These are phyloP conservation scores for Spergularia marina DNA, from an alignment of 148 eudicot species.

Conservation along the genomic window DNA sequence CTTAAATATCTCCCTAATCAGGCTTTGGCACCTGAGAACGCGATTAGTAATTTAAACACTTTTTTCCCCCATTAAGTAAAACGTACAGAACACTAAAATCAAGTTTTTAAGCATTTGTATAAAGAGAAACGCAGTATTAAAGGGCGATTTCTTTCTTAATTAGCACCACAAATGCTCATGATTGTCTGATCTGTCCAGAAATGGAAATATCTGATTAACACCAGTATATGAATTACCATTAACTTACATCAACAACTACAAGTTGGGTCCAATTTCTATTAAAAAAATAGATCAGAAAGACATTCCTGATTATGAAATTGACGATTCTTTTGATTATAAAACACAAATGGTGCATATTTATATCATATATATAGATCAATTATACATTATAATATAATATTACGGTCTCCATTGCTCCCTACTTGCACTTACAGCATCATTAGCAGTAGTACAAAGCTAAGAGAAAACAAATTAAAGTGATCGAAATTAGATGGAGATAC, in stretches of 20 bases:
- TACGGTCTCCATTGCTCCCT: too few species aligned
- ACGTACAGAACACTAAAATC: background rate
- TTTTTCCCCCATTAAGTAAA: background rate
- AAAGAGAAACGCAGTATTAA: background rate
- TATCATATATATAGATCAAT: too few species aligned
- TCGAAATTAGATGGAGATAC: too few species aligned
- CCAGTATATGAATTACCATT: too few species aligned
- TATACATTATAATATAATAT: too few species aligned
- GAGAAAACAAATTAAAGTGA: too few species aligned
- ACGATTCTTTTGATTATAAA: background rate
- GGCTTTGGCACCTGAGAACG: background rate
- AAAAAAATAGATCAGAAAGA: background rate
- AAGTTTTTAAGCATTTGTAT: background rate
- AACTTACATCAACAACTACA: background rate
- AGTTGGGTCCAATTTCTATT: background rate
- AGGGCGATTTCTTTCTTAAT: background rate
- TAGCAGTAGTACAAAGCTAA: too few species aligned
- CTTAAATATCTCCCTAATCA: too few species aligned
- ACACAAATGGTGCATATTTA: background rate
- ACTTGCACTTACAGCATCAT: too few species aligned
- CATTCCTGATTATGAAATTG: background rate
- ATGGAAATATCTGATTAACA: background rate
- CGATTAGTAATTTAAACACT: background rate
- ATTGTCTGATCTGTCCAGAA: background rate
- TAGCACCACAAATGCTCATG: background rate